Base-by-base conservation (phyloP, 768 basidiomycete genomes). In the Artomyces pyxidatus region DNA sequence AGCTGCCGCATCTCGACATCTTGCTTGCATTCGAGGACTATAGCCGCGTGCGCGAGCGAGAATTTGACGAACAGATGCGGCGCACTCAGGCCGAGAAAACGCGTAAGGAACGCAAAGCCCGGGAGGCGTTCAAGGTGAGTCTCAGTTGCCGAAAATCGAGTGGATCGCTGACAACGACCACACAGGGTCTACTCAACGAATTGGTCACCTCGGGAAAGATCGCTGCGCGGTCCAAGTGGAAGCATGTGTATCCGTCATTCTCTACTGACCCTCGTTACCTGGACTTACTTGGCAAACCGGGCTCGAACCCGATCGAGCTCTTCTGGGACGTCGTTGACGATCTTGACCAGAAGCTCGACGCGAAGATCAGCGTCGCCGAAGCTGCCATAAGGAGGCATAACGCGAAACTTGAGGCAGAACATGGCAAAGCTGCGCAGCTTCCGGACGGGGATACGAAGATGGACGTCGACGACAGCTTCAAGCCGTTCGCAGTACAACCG, bases 11-110 rank as follows among this genome's bases (percentile, higher is more conserved):
- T 2, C 73, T 98, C 30, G 96, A 98, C 61, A 87, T 98, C 50
- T 73, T 99, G 21, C 77, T 88, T 30, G 88, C 91, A 0, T 98
- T 93, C 57, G 96, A 99, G 63, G 92, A 94, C 62, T 94, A 94
- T 62, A 87, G 89, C 51, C 80, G 86, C 49, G 82, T 91, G 14
- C 78, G 89, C 28, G 92, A 97, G 66, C 77, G 88, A 46, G 93
- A 95, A 61, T 89, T 90, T 55, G 91, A 95, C 50, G 90, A 94
- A 55, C 83, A 89, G 60, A 82, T 81, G 70, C 74, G 88, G 22
- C 76, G 85, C 51, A 67, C 77, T 4, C 83, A 89, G 54, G 85
- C 92, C 10, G 88, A 93, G 60, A 88, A 88, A 65, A 80, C 82
- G 0, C 73, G 93, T 48, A 80, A 75, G 58, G 92, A 93, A 58